Percentiles rank a stretch among this genome's conserved stretches.
Evolutionary conservation across 805 yeast species (phyloP).

Genomic region (Starmerella kuoi): DNA sequence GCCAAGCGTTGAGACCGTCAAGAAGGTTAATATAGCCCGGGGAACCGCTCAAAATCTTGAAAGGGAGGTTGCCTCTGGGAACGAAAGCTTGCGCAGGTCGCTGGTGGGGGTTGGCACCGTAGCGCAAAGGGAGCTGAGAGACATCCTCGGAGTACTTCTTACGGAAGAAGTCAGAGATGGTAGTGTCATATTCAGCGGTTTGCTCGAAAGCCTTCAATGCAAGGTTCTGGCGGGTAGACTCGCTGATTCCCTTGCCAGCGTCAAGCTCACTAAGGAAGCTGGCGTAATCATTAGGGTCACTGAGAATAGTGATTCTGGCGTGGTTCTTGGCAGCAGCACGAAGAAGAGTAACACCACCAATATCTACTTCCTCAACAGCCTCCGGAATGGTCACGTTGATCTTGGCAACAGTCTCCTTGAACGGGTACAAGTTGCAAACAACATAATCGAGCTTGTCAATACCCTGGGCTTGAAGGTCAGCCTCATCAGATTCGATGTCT

Average conservation of each 20-base stretch:
- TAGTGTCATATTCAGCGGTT: conserved; percentile 94
- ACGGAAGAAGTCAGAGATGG: conserved; percentile 94
- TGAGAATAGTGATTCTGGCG: conserved; percentile 84
- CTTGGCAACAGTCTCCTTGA: conserved; percentile 92
- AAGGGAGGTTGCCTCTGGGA: conserved; percentile 75
- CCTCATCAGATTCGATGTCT: conserved; percentile 79
- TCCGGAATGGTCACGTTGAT: conserved; percentile 90
- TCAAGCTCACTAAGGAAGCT: conserved; percentile 70
- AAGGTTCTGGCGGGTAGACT: conserved; percentile 61
- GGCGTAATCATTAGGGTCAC: conserved; percentile 91
- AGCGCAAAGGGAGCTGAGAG: conserved; percentile 86
- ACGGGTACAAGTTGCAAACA: conserved; percentile 95
- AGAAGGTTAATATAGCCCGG: conserved; percentile 96
- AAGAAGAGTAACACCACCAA: conserved; percentile 93
- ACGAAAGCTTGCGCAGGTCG: conserved; percentile 98
- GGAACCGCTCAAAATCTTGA: conserved; percentile 84
- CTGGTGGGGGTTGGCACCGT: conserved; percentile 99
- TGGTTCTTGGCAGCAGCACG: conserved; percentile 99
- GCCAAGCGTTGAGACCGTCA: conserved; percentile 98
- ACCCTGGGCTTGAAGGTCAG: conserved; percentile 75
- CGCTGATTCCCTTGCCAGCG: conserved; percentile 52
- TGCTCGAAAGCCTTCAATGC: conserved; percentile 97
- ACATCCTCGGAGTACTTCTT: conserved; percentile 85
- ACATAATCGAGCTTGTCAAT: conserved; percentile 94
- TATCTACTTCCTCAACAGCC: conserved; percentile 97